Evolutionary conservation across 2,329 filamentous ascomycete genomes (phyloP), one percentile per base, ranked within the genome.

Genomic region (Cercospora janseana): DNA sequence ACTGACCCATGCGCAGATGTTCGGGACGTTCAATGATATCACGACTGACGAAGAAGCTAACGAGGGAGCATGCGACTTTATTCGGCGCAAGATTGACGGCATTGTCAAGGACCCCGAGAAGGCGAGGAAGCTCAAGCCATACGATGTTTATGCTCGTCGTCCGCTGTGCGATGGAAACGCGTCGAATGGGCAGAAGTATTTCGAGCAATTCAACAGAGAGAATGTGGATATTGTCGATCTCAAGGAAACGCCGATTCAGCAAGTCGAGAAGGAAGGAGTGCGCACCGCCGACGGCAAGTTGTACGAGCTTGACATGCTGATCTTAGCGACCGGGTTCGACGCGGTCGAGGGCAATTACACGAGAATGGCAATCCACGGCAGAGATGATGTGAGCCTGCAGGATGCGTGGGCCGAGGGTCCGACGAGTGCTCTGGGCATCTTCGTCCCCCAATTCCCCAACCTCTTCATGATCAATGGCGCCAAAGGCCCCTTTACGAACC

Each of bases 31-130:
- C 68, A 75, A 75, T 46, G 81, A 85, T 47, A 71, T 72, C 42
- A 54, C 81, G 4, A 63, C 66, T 13, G 66, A 72, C 21, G 32
- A 64, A 0, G 69, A 76, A 10, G 76, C 76, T 2, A 83, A 82
- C 59, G 62, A 71, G n/a, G 70, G 74, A 46, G 69, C 72, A 0
- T 83, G 82, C 59, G 66, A 75, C 2, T 82, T 81, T 62, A 82
- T 79, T 76, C 69, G 69, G 2, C 70, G 71, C 52, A 80, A 79
- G 63, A 74, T 74, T 0, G 71, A 77, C 0, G 68, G 66, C 6
- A 72, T 79, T 2, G 72, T 83, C 28, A 64, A 68, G 0, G 78
- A 82, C 47, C 72, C 78, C 0, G 63, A 63, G 18, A 71, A 73
- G 51, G 65, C 72, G 13, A 75, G 79, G n/a, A 56, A 81, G 2